These are phyloP conservation scores for Vaccinium darrowii DNA, from an alignment of 148 eudicot genomes.

Conservation along the genomic window DNA sequence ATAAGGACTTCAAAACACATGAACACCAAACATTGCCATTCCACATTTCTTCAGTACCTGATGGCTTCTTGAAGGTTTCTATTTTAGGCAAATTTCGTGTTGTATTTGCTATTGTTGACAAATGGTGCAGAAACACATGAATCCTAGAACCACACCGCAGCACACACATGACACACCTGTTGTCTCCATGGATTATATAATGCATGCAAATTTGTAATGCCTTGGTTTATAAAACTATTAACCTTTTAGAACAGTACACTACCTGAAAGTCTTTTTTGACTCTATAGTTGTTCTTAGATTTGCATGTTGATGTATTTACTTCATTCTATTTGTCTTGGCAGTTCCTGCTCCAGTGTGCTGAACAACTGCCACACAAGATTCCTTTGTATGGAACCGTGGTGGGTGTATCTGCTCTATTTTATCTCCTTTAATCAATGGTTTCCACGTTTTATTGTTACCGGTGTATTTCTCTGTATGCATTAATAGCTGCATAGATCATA, in stretches of 20 bases:
- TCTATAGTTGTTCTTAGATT: background rate
- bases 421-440: background rate
- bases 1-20: background rate
- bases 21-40: background rate
- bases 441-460: background rate
- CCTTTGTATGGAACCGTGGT: conserved; percentile 94
- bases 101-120: background rate
- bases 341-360: conserved; percentile 86
- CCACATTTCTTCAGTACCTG: background rate
- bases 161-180: background rate
- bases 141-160: background rate
- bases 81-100: background rate
- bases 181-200: background rate
- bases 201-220: background rate
- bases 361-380: conserved; percentile 93
- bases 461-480: background rate
- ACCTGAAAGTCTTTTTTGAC: background rate
- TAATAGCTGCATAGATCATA: background rate
- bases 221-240: background rate
- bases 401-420: conserved; percentile 18
- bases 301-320: conserved; percentile 14
- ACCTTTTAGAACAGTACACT: background rate
- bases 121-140: background rate
- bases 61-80: background rate
- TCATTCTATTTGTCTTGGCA: conserved; percentile 28